phyloP scores from a whole-genome alignment of 768 basidiomycete species.

The Leccinum variicolor region DNA sequence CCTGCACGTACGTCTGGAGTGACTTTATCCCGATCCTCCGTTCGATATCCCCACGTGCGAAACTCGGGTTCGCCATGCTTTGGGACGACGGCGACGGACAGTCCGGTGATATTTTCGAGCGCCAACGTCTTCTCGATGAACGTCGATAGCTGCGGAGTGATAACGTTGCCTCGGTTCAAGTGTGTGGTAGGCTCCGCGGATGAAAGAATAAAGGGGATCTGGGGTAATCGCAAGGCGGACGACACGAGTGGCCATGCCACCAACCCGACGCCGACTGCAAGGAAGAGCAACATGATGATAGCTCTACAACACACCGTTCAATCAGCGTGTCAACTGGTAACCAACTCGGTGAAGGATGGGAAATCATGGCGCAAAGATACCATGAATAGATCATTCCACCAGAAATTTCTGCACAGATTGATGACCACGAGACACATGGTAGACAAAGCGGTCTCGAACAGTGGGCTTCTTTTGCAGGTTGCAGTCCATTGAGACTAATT shows the following conservation, averaged over 20 bases:
- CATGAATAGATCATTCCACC: not conserved
- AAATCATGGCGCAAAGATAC: not conserved
- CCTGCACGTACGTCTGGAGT: conserved; percentile 30
- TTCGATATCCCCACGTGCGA: conserved; percentile 33
- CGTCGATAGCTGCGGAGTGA: conserved; percentile 17
- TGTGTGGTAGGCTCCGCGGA: not conserved
- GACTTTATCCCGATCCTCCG: conserved; percentile 33
- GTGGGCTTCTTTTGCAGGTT: too few species aligned
- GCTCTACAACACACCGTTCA: not conserved
- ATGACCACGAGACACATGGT: not conserved
- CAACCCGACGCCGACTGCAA: conserved; percentile 9
- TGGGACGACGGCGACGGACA: conserved; percentile 29
- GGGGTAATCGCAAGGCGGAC: not conserved
- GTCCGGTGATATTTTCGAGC: conserved; percentile 26
- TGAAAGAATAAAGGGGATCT: not conserved
- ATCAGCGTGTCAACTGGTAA: not conserved
- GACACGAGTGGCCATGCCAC: not conserved
- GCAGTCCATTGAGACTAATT: too few species aligned
- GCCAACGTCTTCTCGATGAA: conserved; percentile 18
- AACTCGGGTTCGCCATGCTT: conserved; percentile 28
- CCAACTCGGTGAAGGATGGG: not conserved
- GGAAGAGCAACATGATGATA: conserved; percentile 4
- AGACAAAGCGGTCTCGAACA: too few species aligned
- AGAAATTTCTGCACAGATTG: not conserved
- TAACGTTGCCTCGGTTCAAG: not conserved